These are phyloP conservation scores for Aaosphaeria pasadenensis DNA, from an alignment of 2,329 filamentous ascomycete genomes.

Conservation along the genomic window DNA sequence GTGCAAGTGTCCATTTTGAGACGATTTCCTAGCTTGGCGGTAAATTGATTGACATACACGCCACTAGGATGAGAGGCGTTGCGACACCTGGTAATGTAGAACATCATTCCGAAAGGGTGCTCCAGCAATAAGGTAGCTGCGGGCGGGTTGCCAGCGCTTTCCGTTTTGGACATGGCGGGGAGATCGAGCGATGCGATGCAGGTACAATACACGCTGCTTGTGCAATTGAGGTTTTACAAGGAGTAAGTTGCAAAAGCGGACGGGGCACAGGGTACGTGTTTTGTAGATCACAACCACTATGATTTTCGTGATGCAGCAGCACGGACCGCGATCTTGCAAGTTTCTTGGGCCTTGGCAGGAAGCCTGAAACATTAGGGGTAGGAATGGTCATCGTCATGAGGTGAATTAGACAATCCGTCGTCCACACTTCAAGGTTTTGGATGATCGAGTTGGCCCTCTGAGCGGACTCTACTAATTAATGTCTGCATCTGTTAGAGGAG, in stretches of 20 bases:
- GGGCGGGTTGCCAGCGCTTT: neutral
- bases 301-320: conserved; percentile 8
- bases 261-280: neutral
- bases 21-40: conserved; percentile 14
- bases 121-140: neutral
- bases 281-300: neutral
- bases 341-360: conserved; percentile 7
- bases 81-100: neutral
- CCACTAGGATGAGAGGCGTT: conserved; percentile 8
- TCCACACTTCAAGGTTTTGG: neutral
- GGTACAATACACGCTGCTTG: neutral
- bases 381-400: conserved; percentile 3
- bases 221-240: conserved; percentile 2
- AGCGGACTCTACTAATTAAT: neutral
- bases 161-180: neutral
- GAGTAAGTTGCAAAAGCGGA: neutral
- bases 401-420: conserved; percentile 1
- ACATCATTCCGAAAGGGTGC: neutral
- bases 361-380: conserved; percentile 14
- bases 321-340: conserved; percentile 1
- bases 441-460: conserved; percentile 11
- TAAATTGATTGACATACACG: conserved; percentile 14
- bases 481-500: neutral
- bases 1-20: conserved; percentile 9
- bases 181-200: neutral